Percentiles rank a stretch among this genome's conserved stretches.
phyloP scores from a whole-genome alignment of 106 monocot species.

The Dendrobium nobile region DNA sequence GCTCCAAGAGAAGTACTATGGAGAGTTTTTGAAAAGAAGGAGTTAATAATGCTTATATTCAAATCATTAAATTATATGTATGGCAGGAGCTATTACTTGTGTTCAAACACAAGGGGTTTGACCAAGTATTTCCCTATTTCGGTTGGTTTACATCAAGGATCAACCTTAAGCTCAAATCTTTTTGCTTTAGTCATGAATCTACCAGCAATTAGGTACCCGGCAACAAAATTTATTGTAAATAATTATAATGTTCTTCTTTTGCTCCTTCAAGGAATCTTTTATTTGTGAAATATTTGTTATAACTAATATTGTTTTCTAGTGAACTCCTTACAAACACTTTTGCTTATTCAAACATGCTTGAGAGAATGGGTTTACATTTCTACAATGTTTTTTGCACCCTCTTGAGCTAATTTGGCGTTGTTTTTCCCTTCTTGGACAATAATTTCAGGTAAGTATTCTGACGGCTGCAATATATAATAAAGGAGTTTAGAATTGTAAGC shows the following conservation, averaged over 20 bases:
- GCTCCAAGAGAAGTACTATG: no score
- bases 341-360: background rate
- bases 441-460: background rate
- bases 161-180: no score
- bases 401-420: background rate
- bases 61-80: no score
- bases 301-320: background rate
- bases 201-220: background rate
- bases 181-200: no score
- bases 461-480: background rate
- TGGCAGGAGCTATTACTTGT: no score
- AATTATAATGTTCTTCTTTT: background rate
- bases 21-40: no score
- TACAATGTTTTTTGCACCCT: background rate
- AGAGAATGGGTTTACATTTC: background rate
- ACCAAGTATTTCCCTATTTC: no score
- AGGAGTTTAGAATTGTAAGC: slow-evolving; percentile 11
- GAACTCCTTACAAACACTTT: background rate
- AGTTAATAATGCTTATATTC: no score
- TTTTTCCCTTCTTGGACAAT: background rate
- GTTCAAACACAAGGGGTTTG: no score
- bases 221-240: background rate
- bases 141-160: no score
- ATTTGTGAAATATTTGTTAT: background rate
- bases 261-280: background rate